These are phyloP conservation scores for Saccharomyces paradoxus DNA, from an alignment of 805 yeast species.

Conservation along the genomic window DNA sequence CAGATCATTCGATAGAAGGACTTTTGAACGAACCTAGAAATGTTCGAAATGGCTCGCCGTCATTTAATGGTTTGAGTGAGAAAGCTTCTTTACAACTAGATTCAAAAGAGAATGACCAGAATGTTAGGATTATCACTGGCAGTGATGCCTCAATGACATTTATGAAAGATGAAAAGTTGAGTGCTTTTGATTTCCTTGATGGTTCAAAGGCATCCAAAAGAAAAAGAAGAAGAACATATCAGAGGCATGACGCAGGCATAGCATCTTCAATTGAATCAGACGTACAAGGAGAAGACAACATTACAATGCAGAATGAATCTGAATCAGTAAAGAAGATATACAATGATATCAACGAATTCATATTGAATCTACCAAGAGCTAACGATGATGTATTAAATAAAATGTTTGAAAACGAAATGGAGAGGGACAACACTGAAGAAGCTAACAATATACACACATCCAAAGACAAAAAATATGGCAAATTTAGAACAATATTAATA, in stretches of 20 bases:
- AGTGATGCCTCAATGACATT: neutral
- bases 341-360: conserved; percentile 2
- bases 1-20: neutral
- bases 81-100: neutral
- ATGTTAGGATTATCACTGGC: neutral
- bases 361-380: conserved; percentile 2
- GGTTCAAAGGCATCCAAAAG: conserved; percentile 7
- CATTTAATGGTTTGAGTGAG: neutral
- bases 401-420: neutral
- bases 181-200: conserved; percentile 21
- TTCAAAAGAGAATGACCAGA: neutral
- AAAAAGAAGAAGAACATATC: conserved; percentile 14
- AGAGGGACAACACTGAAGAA: neutral
- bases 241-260: conserved; percentile 17
- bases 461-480: conserved; percentile 12
- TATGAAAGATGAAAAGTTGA: conserved; percentile 3
- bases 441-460: neutral
- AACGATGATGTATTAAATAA: neutral
- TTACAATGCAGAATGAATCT: conserved; percentile 8
- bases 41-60: neutral
- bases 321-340: neutral
- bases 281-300: conserved; percentile 8
- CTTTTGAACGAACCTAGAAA: neutral
- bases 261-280: conserved; percentile 25
- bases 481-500: conserved; percentile 16